Percentiles rank a stretch among this genome's conserved stretches.
phyloP scores from a whole-genome alignment of 805 yeast genomes.

The Ogataea degrootiae region DNA sequence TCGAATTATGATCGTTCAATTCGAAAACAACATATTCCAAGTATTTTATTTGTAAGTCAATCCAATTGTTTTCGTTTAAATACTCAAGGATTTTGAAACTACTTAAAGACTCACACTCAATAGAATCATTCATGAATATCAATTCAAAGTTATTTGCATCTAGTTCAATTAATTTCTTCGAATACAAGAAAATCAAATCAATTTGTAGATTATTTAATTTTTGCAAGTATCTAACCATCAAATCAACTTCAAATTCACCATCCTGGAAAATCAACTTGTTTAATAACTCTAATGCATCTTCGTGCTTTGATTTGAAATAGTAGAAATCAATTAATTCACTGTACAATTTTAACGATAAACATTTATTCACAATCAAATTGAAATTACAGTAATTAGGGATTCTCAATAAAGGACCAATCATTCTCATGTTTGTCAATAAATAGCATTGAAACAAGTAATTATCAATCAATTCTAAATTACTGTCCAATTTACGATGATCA shows the following conservation, averaged over 20 bases:
- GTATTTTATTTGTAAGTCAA: conserved; percentile 38
- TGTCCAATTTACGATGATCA: conserved; percentile 26
- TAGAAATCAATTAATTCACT: conserved; percentile 77
- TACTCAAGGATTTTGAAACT: conserved; percentile 48
- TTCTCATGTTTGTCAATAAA: conserved; percentile 56
- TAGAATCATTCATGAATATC: conserved; percentile 64
- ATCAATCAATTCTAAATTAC: conserved; percentile 52
- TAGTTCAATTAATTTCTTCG: conserved; percentile 44
- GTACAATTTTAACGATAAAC: conserved; percentile 44
- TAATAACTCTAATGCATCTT: conserved; percentile 61
- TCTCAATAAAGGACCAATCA: conserved; percentile 80
- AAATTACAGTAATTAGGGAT: conserved; percentile 71
- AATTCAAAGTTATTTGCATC: conserved; percentile 34
- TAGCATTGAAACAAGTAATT: conserved; percentile 77
- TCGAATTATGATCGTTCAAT: conserved; percentile 31
- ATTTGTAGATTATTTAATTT: conserved; percentile 45
- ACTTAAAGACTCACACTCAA: conserved; percentile 55
- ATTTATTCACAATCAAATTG: conserved; percentile 49
- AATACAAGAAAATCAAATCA: conserved; percentile 52
- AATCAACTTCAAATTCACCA: conserved; percentile 34
- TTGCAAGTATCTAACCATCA: conserved; percentile 54
- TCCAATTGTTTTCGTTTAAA: conserved; percentile 28
- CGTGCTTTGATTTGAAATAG: conserved; percentile 55
- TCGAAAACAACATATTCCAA: conserved; percentile 46
- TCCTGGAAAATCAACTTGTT: conserved; percentile 27